Conservation (phyloP, 2,329 filamentous ascomycete genomes). For the Pezicula radicicola region DNA sequence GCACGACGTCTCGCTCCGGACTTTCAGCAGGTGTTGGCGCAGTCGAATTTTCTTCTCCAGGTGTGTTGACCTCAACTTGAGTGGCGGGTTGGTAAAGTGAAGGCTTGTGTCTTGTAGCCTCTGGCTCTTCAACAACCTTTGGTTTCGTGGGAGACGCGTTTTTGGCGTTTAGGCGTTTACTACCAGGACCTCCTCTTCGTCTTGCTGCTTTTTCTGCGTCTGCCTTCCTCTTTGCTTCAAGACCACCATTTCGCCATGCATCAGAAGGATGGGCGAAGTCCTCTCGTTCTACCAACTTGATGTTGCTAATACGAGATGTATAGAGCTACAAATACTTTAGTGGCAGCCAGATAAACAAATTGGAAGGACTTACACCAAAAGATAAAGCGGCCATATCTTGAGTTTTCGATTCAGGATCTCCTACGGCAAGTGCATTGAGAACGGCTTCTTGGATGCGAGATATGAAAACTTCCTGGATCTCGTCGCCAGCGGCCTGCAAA, state of each 20-base stretch:
- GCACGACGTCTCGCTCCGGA: constrained; percentile 16
- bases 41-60: constrained; percentile 12
- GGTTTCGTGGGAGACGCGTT: constrained; percentile 4
- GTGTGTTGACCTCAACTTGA: constrained; percentile 1
- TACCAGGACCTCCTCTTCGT: constrained; percentile 2
- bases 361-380: constrained; percentile 19
- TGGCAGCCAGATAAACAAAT: background rate
- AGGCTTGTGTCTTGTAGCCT: constrained; percentile 9
- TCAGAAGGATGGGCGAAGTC: background rate
- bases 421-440: no score
- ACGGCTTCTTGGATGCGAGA: constrained; percentile 13
- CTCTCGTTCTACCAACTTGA: no score
- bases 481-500: constrained; percentile 13
- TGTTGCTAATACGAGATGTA: no score
- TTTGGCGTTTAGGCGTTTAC: constrained; percentile 5
- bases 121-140: constrained; percentile 1
- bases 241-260: constrained; percentile 3
- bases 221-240: constrained; percentile 4
- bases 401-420: no score
- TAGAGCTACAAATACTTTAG: no score
- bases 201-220: constrained; percentile 4
- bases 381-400: background rate
- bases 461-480: constrained; percentile 13
- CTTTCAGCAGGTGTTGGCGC: constrained; percentile 16
- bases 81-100: constrained; percentile 12